Evolutionary conservation across 1,139 yeast species (phyloP).

Genomic region (Geotrichum bryndzae): DNA sequence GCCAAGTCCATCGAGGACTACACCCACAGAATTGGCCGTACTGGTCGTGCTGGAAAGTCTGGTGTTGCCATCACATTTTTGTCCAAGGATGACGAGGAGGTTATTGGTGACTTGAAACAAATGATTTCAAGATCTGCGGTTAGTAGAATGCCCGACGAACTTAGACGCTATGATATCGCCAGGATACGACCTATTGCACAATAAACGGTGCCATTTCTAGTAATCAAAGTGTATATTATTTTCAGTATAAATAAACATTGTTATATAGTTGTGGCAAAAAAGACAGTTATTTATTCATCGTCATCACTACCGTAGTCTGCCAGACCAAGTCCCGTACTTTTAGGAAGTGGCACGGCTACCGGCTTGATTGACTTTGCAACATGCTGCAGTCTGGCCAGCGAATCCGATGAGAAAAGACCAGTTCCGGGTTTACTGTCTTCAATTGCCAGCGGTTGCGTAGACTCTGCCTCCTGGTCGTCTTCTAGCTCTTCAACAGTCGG

Average conservation of each 20-base stretch:
- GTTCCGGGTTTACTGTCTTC: not conserved
- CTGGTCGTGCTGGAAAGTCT: slow-evolving; percentile 85
- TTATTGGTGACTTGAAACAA: slow-evolving; percentile 48
- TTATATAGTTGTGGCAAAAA: not conserved
- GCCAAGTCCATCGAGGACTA: slow-evolving; percentile 71
- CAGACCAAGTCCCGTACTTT: slow-evolving; percentile 8
- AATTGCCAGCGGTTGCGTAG: not conserved
- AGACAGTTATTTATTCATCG: slow-evolving; percentile 1
- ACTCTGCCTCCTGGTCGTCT: not conserved
- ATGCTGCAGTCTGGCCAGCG: slow-evolving; percentile 1
- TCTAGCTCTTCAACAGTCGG: not conserved
- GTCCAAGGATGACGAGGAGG: slow-evolving; percentile 49
- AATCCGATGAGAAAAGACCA: slow-evolving; percentile 6
- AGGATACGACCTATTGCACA: slow-evolving; percentile 8
- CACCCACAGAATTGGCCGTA: slow-evolving; percentile 90
- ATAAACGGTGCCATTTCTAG: not conserved
- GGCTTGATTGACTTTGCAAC: not conserved
- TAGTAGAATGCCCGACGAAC: slow-evolving; percentile 50
- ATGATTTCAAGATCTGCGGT: slow-evolving; percentile 45
- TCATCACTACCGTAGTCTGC: slow-evolving; percentile 15
- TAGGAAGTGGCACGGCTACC: not conserved
- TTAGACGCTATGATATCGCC: slow-evolving; percentile 34
- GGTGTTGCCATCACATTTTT: slow-evolving; percentile 75
- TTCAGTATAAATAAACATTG: not conserved
- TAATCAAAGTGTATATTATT: not conserved